Evolutionary conservation across 2,329 filamentous ascomycete genomes (phyloP).

Genomic region (Aureobasidium sp.): DNA sequence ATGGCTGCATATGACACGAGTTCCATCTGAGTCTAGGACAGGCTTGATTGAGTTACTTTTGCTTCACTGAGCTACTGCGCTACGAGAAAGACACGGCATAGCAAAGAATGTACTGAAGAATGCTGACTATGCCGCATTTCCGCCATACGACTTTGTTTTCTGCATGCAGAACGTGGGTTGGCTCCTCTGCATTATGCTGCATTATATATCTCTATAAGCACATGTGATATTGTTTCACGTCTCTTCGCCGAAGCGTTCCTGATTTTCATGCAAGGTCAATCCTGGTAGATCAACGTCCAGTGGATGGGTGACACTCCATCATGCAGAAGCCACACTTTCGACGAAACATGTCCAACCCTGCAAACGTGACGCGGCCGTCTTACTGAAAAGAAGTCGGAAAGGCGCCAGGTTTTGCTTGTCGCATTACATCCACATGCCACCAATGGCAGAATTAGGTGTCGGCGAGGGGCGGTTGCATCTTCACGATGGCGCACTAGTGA

Average conservation of each 20-base stretch:
- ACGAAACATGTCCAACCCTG: not conserved
- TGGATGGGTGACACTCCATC: not conserved
- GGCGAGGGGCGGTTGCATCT: not conserved
- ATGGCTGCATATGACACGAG: not conserved
- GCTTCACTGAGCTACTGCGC: not conserved
- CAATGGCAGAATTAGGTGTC: not conserved
- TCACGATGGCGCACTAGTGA: not conserved
- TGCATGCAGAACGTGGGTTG: not conserved
- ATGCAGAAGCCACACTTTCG: not conserved
- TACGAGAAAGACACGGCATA: not conserved
- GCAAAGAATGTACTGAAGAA: not conserved
- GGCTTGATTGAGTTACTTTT: not conserved
- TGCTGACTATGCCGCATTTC: not conserved
- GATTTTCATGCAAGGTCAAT: slow-evolving; percentile 2
- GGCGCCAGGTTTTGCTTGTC: not conserved
- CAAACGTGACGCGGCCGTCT: not conserved
- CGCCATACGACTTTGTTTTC: not conserved
- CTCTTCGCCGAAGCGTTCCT: not conserved
- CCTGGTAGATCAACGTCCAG: not conserved
- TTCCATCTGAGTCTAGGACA: not conserved
- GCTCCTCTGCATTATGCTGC: not conserved
- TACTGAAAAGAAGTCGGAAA: not conserved
- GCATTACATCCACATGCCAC: not conserved
- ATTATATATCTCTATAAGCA: not conserved
- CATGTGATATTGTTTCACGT: slow-evolving; percentile 11